These are phyloP conservation scores for Agrocybe praecox DNA, from an alignment of 768 basidiomycete species.

Conservation along the genomic window DNA sequence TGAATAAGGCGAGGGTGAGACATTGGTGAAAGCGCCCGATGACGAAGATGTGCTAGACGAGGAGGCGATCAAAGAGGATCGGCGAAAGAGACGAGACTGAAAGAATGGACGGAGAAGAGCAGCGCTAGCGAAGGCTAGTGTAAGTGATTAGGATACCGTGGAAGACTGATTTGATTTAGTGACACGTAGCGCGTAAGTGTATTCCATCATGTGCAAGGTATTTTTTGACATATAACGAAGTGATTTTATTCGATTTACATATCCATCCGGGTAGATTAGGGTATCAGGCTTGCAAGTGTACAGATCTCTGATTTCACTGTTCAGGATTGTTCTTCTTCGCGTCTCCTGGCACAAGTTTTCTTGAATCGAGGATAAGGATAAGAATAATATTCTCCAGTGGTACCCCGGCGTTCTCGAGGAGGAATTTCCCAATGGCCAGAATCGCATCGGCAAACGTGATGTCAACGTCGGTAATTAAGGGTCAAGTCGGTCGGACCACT, in stretches of 20 bases:
- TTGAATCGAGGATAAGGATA: neutral
- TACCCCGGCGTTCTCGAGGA: neutral
- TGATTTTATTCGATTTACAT: too few species aligned
- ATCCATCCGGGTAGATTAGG: too few species aligned
- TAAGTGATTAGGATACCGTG: neutral
- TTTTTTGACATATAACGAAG: too few species aligned
- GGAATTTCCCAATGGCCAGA: neutral
- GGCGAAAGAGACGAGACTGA: conserved; percentile 59
- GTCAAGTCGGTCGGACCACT: neutral
- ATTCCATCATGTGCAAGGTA: neutral
- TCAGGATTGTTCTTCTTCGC: conserved; percentile 1
- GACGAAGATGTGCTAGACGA: neutral
- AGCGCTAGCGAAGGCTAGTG: conserved; percentile 20
- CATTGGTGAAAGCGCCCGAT: neutral
- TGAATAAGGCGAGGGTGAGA: neutral
- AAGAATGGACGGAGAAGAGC: conserved; percentile 59
- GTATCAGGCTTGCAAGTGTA: conserved; percentile 15
- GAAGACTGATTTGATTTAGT: neutral
- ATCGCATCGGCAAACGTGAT: neutral
- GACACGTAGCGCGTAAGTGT: neutral
- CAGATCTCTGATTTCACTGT: neutral
- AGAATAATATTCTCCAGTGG: neutral
- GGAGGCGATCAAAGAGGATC: conserved; percentile 38
- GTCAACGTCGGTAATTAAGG: conserved; percentile 2
- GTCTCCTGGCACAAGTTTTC: conserved; percentile 11